phyloP scores from a whole-genome alignment of 768 basidiomycete genomes.

The Leucosporidium creatinivorum region DNA sequence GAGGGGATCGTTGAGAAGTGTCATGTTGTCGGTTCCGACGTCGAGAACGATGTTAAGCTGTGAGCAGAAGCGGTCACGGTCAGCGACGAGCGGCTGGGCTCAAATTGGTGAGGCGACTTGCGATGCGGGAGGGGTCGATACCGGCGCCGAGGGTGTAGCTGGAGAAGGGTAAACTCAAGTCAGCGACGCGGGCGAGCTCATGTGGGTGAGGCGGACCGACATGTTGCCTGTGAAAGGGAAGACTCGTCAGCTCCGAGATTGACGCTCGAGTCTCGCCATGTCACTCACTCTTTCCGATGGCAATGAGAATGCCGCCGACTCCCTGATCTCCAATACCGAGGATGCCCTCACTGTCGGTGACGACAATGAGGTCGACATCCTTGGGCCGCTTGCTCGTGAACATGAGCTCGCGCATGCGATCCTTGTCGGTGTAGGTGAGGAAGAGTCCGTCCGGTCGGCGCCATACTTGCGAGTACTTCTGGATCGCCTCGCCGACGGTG shows the following conservation, averaged over 20 bases:
- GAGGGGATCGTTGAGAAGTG: constrained; percentile 45
- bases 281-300: constrained; percentile 24
- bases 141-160: constrained; percentile 45
- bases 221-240: no score
- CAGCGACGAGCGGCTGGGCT: background rate
- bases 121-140: constrained; percentile 32
- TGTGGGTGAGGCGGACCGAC: no score
- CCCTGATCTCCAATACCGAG: constrained; percentile 70
- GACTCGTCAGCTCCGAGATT: no score
- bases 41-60: constrained; percentile 48
- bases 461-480: constrained; percentile 76
- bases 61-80: constrained; percentile 30
- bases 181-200: no score
- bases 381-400: constrained; percentile 18
- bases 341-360: constrained; percentile 78
- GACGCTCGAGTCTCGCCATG: background rate
- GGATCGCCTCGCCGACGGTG: constrained; percentile 35
- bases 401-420: constrained; percentile 52
- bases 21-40: constrained; percentile 67
- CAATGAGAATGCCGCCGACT: constrained; percentile 48
- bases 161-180: background rate
- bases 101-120: no score
- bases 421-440: constrained; percentile 50
- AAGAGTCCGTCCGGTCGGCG: constrained; percentile 68
- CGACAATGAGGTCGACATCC: constrained; percentile 68